Evolutionary conservation across 164 flowering plant species (phyloP), one percentile per base, ranked within the genome.

Genomic region (Amborella trichopoda): DNA sequence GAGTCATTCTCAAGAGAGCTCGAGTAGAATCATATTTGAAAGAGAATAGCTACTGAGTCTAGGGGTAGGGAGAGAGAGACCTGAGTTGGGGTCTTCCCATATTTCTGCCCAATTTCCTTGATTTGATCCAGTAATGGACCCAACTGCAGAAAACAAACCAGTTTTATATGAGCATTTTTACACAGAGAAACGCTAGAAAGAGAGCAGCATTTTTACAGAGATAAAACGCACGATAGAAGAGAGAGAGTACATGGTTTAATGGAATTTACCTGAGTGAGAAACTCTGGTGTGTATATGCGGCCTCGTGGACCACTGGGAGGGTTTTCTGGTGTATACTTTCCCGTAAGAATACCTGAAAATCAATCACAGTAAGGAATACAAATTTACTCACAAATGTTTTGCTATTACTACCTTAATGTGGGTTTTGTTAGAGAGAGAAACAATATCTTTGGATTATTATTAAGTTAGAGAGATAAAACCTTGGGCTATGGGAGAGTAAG

Each of bases 401-500:
- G 36, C 36, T 32, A 33, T 17, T 33, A 33, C 37, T 33, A 33
- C 12, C 12, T 13, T 33, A 33, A 33, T 11, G 3, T 33, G 12
- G 37, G 37, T 33, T 33, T 33, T 33, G 16, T 2, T 33, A 33
- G 37, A 17, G 16, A 33, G 12, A 17, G 37, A 13, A 33, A 11
- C 37, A 33, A 33, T 33, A 33, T n/a, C n/a, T n/a, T n/a, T n/a
- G n/a, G n/a, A n/a, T n/a, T n/a, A n/a, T n/a, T n/a, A 13, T 30
- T 30, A 6, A 49, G 5, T 5, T 19, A 21, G 17, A 18, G 19
- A 18, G 24, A 12, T 25, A 41, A 25, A 23, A 22, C 98, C 98
- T 80, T 91, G 98, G 54, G 93, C 99, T 52, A 91, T 77, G 25
- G 96, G 99, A 26, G 87, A 83, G 68, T 91, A 91, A 21, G 99